Evolutionary conservation across 2,329 filamentous ascomycete species (phyloP).

Genomic region (Fusarium setosum): DNA sequence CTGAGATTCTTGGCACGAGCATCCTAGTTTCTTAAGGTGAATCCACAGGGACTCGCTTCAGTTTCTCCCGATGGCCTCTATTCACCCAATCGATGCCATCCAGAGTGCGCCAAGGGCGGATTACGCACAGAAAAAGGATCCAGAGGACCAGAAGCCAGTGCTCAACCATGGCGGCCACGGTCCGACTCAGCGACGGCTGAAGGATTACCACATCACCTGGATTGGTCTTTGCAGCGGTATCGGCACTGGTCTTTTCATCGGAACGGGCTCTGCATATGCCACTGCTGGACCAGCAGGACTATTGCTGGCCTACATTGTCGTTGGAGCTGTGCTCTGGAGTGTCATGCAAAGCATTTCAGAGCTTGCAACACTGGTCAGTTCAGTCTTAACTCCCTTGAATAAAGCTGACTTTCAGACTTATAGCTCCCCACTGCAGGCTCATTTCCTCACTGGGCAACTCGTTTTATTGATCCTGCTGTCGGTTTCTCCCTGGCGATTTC

Average conservation of each 20-base stretch:
- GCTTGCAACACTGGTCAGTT: constrained; percentile 35
- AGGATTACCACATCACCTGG: constrained; percentile 40
- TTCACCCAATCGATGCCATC: constrained; percentile 14
- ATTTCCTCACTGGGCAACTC: constrained; percentile 41
- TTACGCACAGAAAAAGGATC: neutral
- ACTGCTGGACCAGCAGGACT: constrained; percentile 39
- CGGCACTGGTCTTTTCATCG: constrained; percentile 39
- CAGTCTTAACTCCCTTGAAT: rapidly evolving
- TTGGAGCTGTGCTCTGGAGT: constrained; percentile 38
- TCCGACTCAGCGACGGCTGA: constrained; percentile 34
- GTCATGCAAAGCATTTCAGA: constrained; percentile 43
- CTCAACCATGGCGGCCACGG: constrained; percentile 39
- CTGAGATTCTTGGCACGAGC: neutral
- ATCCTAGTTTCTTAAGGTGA: neutral
- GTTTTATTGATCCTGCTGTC: constrained; percentile 39
- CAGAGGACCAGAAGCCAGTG: constrained; percentile 25
- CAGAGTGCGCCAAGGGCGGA: constrained; percentile 8
- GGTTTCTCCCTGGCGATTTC: constrained; percentile 39
- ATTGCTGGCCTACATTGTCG: constrained; percentile 34
- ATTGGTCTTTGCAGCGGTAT: constrained; percentile 41
- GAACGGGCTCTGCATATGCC: constrained; percentile 38
- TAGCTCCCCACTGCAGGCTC: constrained; percentile 40
- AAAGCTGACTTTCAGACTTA: neutral
- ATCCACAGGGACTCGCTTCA: neutral
- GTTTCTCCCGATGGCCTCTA: constrained; percentile 9